These are phyloP conservation scores for Hymenoscyphus albidus DNA, from an alignment of 2,329 filamentous ascomycete species.

Conservation along the genomic window DNA sequence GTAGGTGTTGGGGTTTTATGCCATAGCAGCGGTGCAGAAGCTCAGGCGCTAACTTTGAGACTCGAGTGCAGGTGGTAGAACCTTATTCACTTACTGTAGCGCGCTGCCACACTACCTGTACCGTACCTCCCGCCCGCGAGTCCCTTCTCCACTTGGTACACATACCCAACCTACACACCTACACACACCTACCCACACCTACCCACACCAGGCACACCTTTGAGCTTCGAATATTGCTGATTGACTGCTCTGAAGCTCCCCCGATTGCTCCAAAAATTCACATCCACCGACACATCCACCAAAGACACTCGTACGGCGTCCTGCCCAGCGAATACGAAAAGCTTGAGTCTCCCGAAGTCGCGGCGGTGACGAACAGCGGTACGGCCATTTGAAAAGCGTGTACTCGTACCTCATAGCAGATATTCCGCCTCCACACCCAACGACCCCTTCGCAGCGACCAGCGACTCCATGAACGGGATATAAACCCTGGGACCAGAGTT, in stretches of 20 bases:
- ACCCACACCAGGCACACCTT: not conserved
- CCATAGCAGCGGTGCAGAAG: no score
- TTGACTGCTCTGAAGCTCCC: not conserved
- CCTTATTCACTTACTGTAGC: no score
- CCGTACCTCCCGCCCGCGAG: no score
- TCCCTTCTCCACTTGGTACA: not conserved
- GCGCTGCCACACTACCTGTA: no score
- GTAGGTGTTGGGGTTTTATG: no score
- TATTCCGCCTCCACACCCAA: not conserved
- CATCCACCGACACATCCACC: not conserved
- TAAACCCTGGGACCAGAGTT: not conserved
- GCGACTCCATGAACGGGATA: not conserved
- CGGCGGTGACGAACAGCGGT: not conserved
- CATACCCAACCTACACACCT: not conserved
- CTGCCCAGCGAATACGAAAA: not conserved
- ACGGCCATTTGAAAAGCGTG: not conserved
- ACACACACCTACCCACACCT: not conserved
- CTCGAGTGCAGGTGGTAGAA: no score
- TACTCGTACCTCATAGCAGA: not conserved
- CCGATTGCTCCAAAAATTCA: not conserved
- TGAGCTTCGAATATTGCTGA: not conserved
- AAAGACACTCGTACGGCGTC: not conserved
- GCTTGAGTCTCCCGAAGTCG: not conserved
- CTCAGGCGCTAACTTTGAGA: no score
- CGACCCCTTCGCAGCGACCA: not conserved